Percentiles rank a stretch among this genome's conserved stretches.
Conservation (phyloP, 352 stramenopile species). For the Globisporangium abappressorium region DNA sequence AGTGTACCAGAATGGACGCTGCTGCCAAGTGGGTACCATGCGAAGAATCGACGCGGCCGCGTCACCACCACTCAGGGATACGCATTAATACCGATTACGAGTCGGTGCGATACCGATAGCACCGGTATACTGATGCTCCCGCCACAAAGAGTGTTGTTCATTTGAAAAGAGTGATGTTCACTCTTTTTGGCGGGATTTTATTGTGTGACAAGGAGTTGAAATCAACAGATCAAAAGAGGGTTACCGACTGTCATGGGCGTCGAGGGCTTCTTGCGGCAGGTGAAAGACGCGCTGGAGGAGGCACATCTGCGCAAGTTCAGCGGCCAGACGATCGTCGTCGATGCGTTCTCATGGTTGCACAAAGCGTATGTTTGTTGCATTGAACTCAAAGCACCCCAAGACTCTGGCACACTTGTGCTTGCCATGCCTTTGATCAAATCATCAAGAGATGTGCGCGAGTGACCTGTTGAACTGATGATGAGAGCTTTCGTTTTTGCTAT, state of each 20-base stretch:
- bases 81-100: not conserved
- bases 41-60: conserved; percentile 14
- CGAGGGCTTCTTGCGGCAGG: conserved; percentile 57
- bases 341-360: conserved; percentile 79
- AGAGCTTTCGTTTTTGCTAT: not conserved
- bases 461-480: not conserved
- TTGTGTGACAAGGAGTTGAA: not conserved
- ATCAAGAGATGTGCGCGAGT: not conserved
- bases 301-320: conserved; percentile 51
- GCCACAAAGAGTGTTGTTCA: not conserved
- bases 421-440: not conserved
- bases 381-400: not conserved
- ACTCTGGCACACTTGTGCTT: not conserved
- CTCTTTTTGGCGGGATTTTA: not conserved
- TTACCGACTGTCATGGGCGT: conserved; percentile 41
- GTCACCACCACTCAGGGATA: conserved; percentile 5
- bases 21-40: not conserved
- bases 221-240: too few relatives aligned
- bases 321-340: conserved; percentile 58
- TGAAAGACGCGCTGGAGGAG: conserved; percentile 52
- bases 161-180: not conserved
- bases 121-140: conserved; percentile 7
- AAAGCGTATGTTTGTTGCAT: conserved; percentile 52
- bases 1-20: conserved; percentile 5
- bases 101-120: not conserved